Percentiles rank a stretch among this genome's conserved stretches.
Evolutionary conservation across 164 flowering plant species (phyloP).

Genomic region (Akebia trifoliata): DNA sequence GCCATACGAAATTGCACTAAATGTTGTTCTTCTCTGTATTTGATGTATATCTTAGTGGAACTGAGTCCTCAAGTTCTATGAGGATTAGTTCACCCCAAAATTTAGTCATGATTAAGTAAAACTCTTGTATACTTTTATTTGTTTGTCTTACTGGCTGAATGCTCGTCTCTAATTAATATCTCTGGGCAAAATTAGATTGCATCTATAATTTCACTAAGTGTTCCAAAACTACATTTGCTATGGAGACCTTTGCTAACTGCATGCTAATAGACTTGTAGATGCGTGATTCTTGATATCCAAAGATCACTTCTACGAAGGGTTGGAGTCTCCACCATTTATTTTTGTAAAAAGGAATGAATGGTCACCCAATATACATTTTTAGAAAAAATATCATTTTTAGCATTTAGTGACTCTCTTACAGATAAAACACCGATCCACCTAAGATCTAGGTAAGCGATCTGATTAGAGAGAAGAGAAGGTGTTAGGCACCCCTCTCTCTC

Average conservation of each 20-base stretch:
- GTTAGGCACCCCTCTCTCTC: no score
- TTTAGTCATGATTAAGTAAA: background rate
- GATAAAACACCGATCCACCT: no score
- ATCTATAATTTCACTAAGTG: background rate
- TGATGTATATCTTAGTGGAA: background rate
- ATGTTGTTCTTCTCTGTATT: background rate
- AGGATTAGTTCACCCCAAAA: constrained; percentile 2
- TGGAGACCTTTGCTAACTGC: background rate
- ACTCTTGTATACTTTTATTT: background rate
- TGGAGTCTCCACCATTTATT: no score
- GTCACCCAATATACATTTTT: no score
- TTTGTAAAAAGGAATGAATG: no score
- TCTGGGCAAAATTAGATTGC: background rate
- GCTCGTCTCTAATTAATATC: background rate
- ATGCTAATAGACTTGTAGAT: background rate
- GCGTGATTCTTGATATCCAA: no score
- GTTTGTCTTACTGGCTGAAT: background rate
- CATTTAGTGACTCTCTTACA: no score
- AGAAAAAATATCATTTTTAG: no score
- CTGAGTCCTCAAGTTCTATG: background rate
- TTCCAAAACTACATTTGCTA: background rate
- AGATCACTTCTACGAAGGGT: no score
- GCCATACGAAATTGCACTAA: background rate
- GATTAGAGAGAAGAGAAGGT: no score
- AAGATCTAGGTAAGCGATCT: no score